Conservation (phyloP, 2,329 filamentous ascomycete species). For the Ophiostoma quercus region DNA sequence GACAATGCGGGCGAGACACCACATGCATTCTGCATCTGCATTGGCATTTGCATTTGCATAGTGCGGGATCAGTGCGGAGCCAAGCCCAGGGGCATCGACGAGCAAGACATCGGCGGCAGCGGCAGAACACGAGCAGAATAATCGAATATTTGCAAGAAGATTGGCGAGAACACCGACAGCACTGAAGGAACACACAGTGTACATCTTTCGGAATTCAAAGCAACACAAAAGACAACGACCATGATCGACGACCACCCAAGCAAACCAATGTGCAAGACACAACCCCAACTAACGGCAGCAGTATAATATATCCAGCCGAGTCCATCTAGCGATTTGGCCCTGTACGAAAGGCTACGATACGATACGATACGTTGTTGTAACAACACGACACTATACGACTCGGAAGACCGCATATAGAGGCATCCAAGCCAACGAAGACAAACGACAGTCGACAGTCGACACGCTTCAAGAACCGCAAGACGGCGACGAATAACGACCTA, state of each 20-base stretch:
- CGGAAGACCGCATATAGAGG: conserved; percentile 16
- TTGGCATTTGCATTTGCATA: neutral
- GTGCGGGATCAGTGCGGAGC: neutral
- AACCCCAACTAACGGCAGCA: conserved; percentile 16
- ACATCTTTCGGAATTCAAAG: neutral
- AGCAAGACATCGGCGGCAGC: neutral
- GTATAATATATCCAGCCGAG: conserved; percentile 24
- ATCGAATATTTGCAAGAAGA: neutral
- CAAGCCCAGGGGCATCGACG: neutral
- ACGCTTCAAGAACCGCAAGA: neutral
- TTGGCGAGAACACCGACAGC: neutral
- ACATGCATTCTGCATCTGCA: conserved; percentile 3
- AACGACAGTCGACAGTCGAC: neutral
- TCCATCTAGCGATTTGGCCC: conserved; percentile 19
- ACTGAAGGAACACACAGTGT: too few relatives aligned
- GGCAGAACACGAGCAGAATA: neutral
- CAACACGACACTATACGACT: conserved; percentile 27
- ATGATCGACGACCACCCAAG: neutral
- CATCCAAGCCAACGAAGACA: conserved; percentile 11
- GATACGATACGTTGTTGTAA: conserved; percentile 29
- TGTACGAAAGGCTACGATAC: conserved; percentile 19
- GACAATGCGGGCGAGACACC: conserved; percentile 1
- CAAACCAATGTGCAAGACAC: neutral
- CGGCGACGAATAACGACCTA: neutral
- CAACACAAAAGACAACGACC: neutral